Conservation (phyloP, 768 basidiomycete genomes). For the Punctularia strigosozonata region DNA sequence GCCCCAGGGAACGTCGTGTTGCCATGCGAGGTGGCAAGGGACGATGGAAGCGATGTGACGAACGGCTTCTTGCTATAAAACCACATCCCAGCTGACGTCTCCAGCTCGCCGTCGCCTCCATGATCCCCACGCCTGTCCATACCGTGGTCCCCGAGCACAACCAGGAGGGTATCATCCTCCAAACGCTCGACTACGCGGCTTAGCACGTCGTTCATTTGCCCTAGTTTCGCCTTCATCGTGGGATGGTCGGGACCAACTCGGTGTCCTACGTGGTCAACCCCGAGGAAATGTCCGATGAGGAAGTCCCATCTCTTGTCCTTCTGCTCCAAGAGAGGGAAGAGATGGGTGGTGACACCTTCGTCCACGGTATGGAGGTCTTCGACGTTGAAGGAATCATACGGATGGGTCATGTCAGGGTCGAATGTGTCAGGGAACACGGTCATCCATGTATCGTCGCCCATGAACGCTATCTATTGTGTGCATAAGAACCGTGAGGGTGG, state of each 20-base stretch:
- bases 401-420: conserved; percentile 57
- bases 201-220: conserved; percentile 81
- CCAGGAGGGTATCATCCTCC: conserved; percentile 81
- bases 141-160: conserved; percentile 92
- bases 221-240: conserved; percentile 74
- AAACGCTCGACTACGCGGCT: conserved; percentile 56
- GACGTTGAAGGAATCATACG: conserved; percentile 96
- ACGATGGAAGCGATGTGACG: conserved; percentile 35
- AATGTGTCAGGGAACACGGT: conserved; percentile 76
- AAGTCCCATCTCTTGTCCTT: conserved; percentile 67
- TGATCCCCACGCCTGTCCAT: conserved; percentile 96
- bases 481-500: conserved; percentile 5
- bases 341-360: conserved; percentile 71
- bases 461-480: conserved; percentile 63
- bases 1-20: conserved; percentile 47
- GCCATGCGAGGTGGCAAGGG: conserved; percentile 35
- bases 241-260: conserved; percentile 84
- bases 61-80: conserved; percentile 72
- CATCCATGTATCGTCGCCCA: conserved; percentile 98
- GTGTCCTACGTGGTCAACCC: conserved; percentile 95
- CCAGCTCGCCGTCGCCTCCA: conserved; percentile 79
- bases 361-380: conserved; percentile 97
- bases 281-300: conserved; percentile 85
- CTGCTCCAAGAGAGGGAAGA: conserved; percentile 67
- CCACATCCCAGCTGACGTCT: conserved; percentile 84